Conservation (phyloP, 2,329 filamentous ascomycete genomes). For the Penicillium sp. region DNA sequence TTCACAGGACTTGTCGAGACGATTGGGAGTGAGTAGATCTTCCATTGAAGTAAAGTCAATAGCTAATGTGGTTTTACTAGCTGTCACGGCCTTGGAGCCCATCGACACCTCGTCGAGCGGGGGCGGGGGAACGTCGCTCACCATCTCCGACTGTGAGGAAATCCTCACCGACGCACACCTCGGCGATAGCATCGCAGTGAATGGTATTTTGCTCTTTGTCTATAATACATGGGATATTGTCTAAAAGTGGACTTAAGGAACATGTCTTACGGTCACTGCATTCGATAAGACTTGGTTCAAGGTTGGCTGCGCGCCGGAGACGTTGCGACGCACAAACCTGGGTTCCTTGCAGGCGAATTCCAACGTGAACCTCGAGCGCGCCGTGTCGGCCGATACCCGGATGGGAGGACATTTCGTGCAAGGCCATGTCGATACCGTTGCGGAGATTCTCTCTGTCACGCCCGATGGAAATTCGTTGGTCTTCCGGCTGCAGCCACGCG, state of each 20-base stretch:
- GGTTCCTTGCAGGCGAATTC: slow-evolving; percentile 65
- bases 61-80: slow-evolving; percentile 50
- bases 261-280: slow-evolving; percentile 87
- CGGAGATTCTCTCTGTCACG: slow-evolving; percentile 67
- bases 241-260: slow-evolving; percentile 45
- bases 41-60: neutral
- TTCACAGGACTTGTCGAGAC: slow-evolving; percentile 94
- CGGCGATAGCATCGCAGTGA: slow-evolving; percentile 92
- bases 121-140: slow-evolving; percentile 82
- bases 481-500: slow-evolving; percentile 73
- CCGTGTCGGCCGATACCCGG: slow-evolving; percentile 83
- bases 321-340: slow-evolving; percentile 92
- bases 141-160: slow-evolving; percentile 70
- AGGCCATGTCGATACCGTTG: slow-evolving; percentile 91
- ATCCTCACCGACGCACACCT: slow-evolving; percentile 80
- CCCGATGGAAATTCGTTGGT: slow-evolving; percentile 89
- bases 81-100: slow-evolving; percentile 75
- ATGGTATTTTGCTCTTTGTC: slow-evolving; percentile 54
- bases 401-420: slow-evolving; percentile 99
- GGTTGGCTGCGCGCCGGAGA: slow-evolving; percentile 92
- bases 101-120: slow-evolving; percentile 70
- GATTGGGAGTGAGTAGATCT: slow-evolving; percentile 72
- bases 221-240: neutral
- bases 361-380: slow-evolving; percentile 87
- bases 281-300: slow-evolving; percentile 69